Percentiles rank a stretch among this genome's conserved stretches.
Evolutionary conservation across 306 rosid species (phyloP).

Genomic region (Carpinus fangiana): DNA sequence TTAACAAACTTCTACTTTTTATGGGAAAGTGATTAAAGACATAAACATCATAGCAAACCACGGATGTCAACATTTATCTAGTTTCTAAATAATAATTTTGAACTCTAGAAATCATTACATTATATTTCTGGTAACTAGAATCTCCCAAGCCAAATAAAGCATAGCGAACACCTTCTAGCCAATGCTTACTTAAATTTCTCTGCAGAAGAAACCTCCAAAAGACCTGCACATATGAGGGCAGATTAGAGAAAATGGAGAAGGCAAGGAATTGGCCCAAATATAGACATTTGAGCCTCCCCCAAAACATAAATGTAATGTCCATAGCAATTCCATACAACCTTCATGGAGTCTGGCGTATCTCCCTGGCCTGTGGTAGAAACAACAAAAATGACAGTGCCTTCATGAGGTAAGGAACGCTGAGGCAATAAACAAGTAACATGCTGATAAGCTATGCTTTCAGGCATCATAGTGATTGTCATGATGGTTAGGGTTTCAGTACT

Average conservation of each 20-base stretch:
- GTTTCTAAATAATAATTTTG: slow-evolving; percentile 3
- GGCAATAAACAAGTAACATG: slow-evolving; percentile 19
- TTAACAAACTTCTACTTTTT: neutral
- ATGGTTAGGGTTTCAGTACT: neutral
- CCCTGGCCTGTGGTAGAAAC: slow-evolving; percentile 99
- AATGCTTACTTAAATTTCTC: slow-evolving; percentile 60
- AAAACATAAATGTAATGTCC: neutral
- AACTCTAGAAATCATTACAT: slow-evolving; percentile 51
- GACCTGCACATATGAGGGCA: slow-evolving; percentile 40
- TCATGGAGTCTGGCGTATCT: slow-evolving; percentile 87
- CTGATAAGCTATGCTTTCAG: slow-evolving; percentile 5
- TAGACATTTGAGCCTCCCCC: neutral
- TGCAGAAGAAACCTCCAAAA: slow-evolving; percentile 89
- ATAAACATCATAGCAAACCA: neutral
- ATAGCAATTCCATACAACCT: slow-evolving; percentile 41
- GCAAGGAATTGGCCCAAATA: neutral
- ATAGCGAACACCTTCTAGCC: slow-evolving; percentile 72
- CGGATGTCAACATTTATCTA: neutral
- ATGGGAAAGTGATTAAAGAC: neutral
- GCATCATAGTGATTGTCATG: neutral
- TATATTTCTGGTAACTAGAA: slow-evolving; percentile 85
- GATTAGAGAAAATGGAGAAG: slow-evolving; percentile 17
- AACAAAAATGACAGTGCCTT: slow-evolving; percentile 71
- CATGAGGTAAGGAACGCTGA: slow-evolving; percentile 62
- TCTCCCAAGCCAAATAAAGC: slow-evolving; percentile 95